Evolutionary conservation across 768 basidiomycete species (phyloP).

Genomic region (Kwoniella shandongensis): DNA sequence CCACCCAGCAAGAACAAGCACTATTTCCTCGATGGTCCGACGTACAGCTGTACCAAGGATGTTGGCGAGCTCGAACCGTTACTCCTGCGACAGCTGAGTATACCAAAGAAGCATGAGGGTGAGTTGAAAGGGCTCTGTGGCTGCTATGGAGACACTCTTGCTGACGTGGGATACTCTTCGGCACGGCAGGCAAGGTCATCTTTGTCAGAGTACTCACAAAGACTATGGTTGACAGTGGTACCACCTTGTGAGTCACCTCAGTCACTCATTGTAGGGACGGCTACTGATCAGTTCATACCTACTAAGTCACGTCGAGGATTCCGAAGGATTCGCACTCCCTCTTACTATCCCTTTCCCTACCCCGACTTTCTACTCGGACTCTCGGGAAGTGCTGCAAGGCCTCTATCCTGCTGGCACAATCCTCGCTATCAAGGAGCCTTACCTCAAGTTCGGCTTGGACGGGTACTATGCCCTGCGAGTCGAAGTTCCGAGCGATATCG

Average conservation of each 20-base stretch:
- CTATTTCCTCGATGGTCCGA: no score
- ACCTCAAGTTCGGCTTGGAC: constrained; percentile 1
- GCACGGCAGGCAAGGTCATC: constrained; percentile 6
- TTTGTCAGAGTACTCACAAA: constrained; percentile 2
- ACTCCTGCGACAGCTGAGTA: no score
- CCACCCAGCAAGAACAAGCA: no score
- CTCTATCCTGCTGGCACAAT: constrained; percentile 7
- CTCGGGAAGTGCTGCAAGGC: not conserved
- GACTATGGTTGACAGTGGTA: not conserved
- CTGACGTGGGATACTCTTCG: no score
- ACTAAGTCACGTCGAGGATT: constrained; percentile 8
- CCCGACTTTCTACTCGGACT: not conserved
- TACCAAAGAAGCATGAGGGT: no score
- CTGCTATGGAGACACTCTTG: no score
- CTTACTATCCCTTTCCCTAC: not conserved
- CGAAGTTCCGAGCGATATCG: constrained; percentile 4
- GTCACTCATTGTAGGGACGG: no score
- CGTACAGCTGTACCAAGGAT: no score
- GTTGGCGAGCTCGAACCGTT: no score
- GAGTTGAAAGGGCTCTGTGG: no score
- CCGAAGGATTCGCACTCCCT: not conserved
- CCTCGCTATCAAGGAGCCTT: constrained; percentile 13
- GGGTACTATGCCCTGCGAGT: not conserved
- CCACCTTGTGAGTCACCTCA: constrained; percentile 6
- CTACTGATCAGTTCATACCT: not conserved